Evolutionary conservation across 2,329 filamentous ascomycete genomes (phyloP).

Genomic region (Paramyrothecium roridum): DNA sequence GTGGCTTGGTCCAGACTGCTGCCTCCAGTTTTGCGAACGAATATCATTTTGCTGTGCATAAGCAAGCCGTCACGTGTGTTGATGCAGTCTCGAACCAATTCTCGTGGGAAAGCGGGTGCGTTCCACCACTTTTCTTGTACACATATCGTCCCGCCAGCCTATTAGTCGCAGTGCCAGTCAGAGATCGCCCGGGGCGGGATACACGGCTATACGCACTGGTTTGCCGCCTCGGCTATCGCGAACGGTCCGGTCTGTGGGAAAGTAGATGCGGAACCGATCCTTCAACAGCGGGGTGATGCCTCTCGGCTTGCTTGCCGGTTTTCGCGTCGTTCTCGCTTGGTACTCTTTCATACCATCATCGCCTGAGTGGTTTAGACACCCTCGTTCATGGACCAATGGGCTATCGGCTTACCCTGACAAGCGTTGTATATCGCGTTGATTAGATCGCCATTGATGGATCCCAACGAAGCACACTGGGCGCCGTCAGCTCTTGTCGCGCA

Average conservation of each 20-base stretch:
- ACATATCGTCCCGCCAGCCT: slow-evolving; percentile 81
- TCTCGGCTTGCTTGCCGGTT: slow-evolving; percentile 15
- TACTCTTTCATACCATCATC: slow-evolving; percentile 43
- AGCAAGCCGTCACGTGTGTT: slow-evolving; percentile 70
- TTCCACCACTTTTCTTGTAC: slow-evolving; percentile 72
- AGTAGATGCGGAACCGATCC: slow-evolving; percentile 70
- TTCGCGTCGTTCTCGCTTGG: slow-evolving; percentile 30
- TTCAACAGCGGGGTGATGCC: slow-evolving; percentile 22
- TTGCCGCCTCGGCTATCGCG: slow-evolving; percentile 59
- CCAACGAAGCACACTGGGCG: slow-evolving; percentile 72
- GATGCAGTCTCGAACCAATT: slow-evolving; percentile 71
- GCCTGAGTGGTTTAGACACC: slow-evolving; percentile 15
- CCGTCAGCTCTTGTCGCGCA: neutral
- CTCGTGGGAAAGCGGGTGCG: slow-evolving; percentile 64
- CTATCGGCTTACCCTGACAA: slow-evolving; percentile 43
- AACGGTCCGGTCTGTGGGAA: slow-evolving; percentile 73
- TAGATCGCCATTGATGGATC: slow-evolving; percentile 67
- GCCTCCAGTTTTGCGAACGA: slow-evolving; percentile 34
- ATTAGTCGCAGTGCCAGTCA: slow-evolving; percentile 19
- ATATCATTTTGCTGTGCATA: slow-evolving; percentile 81
- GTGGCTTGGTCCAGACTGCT: slow-evolving; percentile 14
- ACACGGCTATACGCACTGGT: slow-evolving; percentile 37
- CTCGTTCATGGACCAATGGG: neutral
- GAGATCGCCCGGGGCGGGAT: slow-evolving; percentile 2
- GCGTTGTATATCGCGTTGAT: slow-evolving; percentile 55